phyloP scores from a whole-genome alignment of 2,329 filamentous ascomycete species.

The Purpureocillium lavendulum region DNA sequence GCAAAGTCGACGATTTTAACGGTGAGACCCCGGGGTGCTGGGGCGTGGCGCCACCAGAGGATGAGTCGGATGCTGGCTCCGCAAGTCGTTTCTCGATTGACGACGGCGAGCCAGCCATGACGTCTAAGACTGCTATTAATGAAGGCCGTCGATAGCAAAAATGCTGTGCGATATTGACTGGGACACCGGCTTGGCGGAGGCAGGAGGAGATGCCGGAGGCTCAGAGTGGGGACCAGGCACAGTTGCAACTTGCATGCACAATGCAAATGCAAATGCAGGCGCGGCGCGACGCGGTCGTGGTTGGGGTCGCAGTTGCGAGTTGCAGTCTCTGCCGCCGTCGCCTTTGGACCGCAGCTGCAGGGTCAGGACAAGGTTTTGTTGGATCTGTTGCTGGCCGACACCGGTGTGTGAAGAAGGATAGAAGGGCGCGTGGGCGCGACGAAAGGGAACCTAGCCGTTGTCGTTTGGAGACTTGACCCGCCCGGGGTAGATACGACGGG shows the following conservation, averaged over 20 bases:
- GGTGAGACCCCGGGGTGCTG: neutral
- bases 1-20: neutral
- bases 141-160: too few species aligned
- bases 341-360: neutral
- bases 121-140: neutral
- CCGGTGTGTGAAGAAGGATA: neutral
- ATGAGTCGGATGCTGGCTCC: constrained; percentile 1
- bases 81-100: constrained; percentile 2
- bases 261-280: neutral
- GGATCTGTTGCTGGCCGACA: neutral
- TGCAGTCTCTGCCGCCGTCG: constrained; percentile 1
- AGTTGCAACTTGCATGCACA: too few species aligned
- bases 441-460: too few species aligned
- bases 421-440: too few species aligned
- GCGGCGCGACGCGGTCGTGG: neutral
- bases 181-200: too few species aligned
- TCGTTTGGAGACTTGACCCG: too few species aligned
- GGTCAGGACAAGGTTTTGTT: neutral
- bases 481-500: too few species aligned
- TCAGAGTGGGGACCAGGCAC: neutral
- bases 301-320: neutral
- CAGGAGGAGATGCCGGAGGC: neutral
- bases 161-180: too few species aligned
- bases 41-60: neutral
- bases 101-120: constrained; percentile 4